A percentile compares a stretch with the other conserved stretches of the same genome.
Conservation (phyloP, 192 early-diverging fungal genomes). For the Backusella westeae region DNA sequence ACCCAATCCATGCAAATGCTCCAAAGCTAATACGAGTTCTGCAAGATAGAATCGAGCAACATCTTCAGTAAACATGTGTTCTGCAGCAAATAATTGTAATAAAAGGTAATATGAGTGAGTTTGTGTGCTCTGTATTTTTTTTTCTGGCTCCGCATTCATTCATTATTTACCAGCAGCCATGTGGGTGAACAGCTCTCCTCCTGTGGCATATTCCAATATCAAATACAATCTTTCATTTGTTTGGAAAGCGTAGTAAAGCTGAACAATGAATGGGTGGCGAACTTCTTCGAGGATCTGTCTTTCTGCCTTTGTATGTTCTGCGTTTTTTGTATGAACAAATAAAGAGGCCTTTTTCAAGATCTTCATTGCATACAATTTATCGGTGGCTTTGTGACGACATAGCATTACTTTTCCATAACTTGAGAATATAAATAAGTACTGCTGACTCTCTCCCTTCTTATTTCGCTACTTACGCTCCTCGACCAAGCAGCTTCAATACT, state of each 20-base stretch:
- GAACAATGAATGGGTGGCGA: constrained; percentile 90
- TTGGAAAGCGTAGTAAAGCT: constrained; percentile 92
- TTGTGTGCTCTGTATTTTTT: background rate
- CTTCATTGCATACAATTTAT: constrained; percentile 86
- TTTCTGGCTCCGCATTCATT: background rate
- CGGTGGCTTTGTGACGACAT: constrained; percentile 64
- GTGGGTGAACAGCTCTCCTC: constrained; percentile 94
- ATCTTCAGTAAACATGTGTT: constrained; percentile 74
- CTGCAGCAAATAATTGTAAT: constrained; percentile 18
- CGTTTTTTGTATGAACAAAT: constrained; percentile 76
- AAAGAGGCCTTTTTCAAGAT: constrained; percentile 88
- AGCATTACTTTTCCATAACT: constrained; percentile 85
- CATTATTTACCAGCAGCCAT: constrained; percentile 59
- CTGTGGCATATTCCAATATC: constrained; percentile 87
- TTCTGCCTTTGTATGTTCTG: constrained; percentile 84
- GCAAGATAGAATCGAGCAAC: constrained; percentile 84
- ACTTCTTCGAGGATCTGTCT: constrained; percentile 83
- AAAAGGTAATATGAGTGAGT: background rate
- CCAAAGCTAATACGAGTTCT: constrained; percentile 82
- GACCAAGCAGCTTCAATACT: constrained; percentile 48
- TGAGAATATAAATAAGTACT: background rate
- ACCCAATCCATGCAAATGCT: constrained; percentile 83
- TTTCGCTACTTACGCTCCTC: constrained; percentile 47
- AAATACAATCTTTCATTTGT: constrained; percentile 82
- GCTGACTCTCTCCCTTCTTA: background rate